Base-by-base conservation (phyloP, 2,329 filamentous ascomycete genomes). In the Diplocarpon mali region DNA sequence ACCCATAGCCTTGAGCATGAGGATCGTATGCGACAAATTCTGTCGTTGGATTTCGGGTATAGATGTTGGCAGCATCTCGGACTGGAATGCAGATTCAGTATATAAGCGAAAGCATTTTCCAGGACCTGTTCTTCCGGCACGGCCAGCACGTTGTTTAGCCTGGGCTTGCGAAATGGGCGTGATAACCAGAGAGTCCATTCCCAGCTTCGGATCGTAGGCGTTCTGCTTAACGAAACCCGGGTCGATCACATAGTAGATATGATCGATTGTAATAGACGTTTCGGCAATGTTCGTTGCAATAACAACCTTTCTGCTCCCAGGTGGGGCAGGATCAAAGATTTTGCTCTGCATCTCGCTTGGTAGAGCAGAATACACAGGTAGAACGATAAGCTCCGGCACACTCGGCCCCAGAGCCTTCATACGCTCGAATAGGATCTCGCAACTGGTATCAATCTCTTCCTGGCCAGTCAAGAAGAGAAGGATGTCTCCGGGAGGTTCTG, bases 241-340 rank as follows among this genome's bases (percentile, higher is more conserved):
- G 58, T 98, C 92, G 13, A 98, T 81, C 14, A 98, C 93, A 60
- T 94, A 96, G 67, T 90, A 95, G 53, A 98, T 95, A 39, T 90
- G 85, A 61, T 98, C 92, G 53, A 98, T 96, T 0, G 92, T 98
- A 60, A 98, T 92, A 44, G 87, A 95, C 0, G 92, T 98, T 62
- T 98, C 92, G 1, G 92, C 92, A 59, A 98, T 98, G 57, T 98
- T 98, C 30, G 92, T 98, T 2, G 92, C 92, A 60, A 98, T 94
- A 47, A 98, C 87, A 1, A 96, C 88, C 65, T 98, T 98, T 45
- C 92, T 76, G 43, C 77, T 80, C 13, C 90, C 90, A 0, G 81
- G 73, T 0, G 90, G 87, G 0, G 92, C 85, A 2, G 90, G 89
- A 27, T 98, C 92, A 60, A 98, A 98, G 50, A 98, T 95, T 46